Percentiles rank a stretch among this genome's conserved stretches.
Conservation (phyloP, 1,139 yeast genomes). For the Hyphopichia khmerensis region DNA sequence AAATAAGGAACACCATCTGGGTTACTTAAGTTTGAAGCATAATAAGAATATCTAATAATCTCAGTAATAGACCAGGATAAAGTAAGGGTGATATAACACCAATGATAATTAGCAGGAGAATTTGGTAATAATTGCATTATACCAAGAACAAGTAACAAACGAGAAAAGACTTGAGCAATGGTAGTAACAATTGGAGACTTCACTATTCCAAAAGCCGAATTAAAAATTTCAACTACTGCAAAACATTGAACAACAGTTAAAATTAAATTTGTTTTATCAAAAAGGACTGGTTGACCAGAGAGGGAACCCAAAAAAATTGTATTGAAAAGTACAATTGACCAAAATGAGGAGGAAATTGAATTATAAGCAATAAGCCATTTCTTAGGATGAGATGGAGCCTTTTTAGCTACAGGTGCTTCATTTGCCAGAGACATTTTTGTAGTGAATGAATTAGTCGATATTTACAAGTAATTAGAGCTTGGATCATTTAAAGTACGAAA, state of each 20-base stretch:
- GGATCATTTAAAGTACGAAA: too few species aligned
- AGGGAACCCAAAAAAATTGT: constrained; percentile 33
- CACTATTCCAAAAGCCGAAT: constrained; percentile 75
- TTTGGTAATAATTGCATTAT: constrained; percentile 72
- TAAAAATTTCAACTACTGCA: constrained; percentile 79
- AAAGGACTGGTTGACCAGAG: constrained; percentile 60
- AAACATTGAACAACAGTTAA: constrained; percentile 75
- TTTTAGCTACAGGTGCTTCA: not conserved
- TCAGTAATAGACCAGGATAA: constrained; percentile 92
- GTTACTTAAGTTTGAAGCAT: constrained; percentile 63
- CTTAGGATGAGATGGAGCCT: constrained; percentile 19
- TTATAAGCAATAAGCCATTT: constrained; percentile 46
- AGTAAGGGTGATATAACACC: constrained; percentile 65
- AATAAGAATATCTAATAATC: constrained; percentile 81
- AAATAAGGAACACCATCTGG: constrained; percentile 58
- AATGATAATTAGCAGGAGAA: constrained; percentile 59
- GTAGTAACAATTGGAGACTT: constrained; percentile 85
- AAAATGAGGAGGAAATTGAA: constrained; percentile 44
- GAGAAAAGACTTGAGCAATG: constrained; percentile 79
- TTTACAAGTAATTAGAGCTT: not conserved
- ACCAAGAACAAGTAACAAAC: constrained; percentile 83
- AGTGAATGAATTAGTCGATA: not conserved
- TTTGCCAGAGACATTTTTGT: not conserved
- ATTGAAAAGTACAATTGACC: constrained; percentile 46
- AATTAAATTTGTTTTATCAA: constrained; percentile 56